Percentiles rank a stretch among this genome's conserved stretches.
Conservation (phyloP, 179 eudicot species). For the Heliamphora pulchella region DNA sequence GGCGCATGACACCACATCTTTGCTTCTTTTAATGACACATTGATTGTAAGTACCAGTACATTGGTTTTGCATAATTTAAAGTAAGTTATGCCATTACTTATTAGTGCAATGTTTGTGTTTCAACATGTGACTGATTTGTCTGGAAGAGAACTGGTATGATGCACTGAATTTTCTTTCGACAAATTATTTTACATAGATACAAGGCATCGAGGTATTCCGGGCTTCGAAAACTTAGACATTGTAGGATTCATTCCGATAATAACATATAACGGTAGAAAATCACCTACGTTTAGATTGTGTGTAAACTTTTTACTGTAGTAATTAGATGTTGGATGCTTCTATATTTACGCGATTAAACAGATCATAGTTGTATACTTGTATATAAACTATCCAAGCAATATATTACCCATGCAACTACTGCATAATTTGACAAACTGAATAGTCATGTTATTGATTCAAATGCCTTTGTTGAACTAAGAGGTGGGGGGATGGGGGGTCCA, state of each 20-base stretch:
- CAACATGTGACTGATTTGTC: slow-evolving; percentile 39
- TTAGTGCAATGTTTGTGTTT: slow-evolving; percentile 2
- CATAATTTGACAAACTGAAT: not conserved
- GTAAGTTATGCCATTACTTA: not conserved
- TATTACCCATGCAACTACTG: not conserved
- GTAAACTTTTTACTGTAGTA: too few species aligned
- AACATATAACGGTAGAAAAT: not conserved
- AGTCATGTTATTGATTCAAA: not conserved
- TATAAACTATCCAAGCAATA: not conserved
- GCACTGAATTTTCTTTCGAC: not conserved
- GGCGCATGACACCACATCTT: too few species aligned
- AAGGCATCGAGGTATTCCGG: not conserved
- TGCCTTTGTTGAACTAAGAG: not conserved
- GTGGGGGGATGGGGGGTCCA: not conserved
- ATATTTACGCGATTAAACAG: not conserved
- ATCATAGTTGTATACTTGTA: not conserved
- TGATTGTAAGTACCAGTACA: slow-evolving; percentile 47
- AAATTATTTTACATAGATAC: not conserved
- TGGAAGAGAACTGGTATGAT: not conserved
- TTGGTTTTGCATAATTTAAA: not conserved
- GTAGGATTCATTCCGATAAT: not conserved
- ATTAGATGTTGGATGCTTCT: not conserved
- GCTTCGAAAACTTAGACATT: not conserved
- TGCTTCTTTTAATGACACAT: slow-evolving; percentile 86
- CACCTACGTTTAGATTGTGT: not conserved